A percentile compares a stretch with the other conserved stretches of the same genome.
phyloP scores from a whole-genome alignment of 2,329 filamentous ascomycete species.

The Aplosporella prunicola region DNA sequence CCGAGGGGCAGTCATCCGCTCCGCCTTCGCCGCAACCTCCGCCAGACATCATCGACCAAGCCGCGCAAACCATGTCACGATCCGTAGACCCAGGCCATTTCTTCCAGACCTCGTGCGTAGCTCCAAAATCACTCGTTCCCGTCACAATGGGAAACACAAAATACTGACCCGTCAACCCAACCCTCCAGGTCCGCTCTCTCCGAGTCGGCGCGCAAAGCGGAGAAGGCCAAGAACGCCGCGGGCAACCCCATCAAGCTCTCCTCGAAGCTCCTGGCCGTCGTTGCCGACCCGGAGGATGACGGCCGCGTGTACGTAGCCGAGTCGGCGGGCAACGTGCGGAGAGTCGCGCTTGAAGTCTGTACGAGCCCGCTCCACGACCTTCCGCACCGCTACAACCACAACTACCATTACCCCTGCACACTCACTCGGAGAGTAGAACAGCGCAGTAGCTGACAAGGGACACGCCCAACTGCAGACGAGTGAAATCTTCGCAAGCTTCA shows the following conservation, averaged over 20 bases:
- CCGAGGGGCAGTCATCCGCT: not conserved
- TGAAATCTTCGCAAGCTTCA: constrained; percentile 45
- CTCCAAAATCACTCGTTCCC: not conserved
- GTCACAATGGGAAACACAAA: not conserved
- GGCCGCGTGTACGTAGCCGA: constrained; percentile 69
- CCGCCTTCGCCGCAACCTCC: constrained; percentile 1
- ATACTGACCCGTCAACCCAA: not conserved
- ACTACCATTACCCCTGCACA: constrained; percentile 7
- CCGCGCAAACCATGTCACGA: constrained; percentile 46
- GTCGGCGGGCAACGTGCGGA: constrained; percentile 70
- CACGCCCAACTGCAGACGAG: constrained; percentile 27
- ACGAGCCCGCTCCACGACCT: constrained; percentile 20
- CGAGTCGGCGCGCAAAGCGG: constrained; percentile 53
- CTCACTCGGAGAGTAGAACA: not conserved
- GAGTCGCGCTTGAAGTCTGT: constrained; percentile 67
- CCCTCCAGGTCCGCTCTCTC: constrained; percentile 37
- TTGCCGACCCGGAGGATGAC: constrained; percentile 54
- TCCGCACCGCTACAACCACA: constrained; percentile 12
- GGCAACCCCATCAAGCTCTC: constrained; percentile 71
- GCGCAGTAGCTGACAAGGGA: not conserved
- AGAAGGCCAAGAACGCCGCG: constrained; percentile 70
- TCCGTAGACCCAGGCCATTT: constrained; percentile 71
- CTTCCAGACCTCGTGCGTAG: constrained; percentile 78
- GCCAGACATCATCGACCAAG: not conserved
- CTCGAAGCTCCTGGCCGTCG: constrained; percentile 75